Evolutionary conservation across 2,329 filamentous ascomycete species (phyloP), one percentile per base, ranked within the genome.

Genomic region (Pestalotiopsis sp.): DNA sequence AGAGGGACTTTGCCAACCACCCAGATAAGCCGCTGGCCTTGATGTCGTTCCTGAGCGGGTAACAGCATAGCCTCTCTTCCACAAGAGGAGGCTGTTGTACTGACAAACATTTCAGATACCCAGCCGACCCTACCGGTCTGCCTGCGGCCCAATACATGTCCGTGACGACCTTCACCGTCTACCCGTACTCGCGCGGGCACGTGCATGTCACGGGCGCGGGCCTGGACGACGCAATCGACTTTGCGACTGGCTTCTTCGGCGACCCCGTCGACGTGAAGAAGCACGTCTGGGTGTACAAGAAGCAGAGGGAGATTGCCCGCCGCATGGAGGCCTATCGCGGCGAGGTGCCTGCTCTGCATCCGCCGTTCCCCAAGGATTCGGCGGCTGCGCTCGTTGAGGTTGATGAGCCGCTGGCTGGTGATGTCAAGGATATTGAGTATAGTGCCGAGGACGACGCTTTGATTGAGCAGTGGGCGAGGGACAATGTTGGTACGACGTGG

Each of bases 201-300:
- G 84, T 90, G 70, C 88, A 91, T 78, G 89, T 91, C 74, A 84
- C 80, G 0, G 79, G 80, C 1, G 69, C 75, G 14, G 17, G 12
- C 0, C 69, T 82, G 2, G 73, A 79, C 7, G 81, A 84, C 20
- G 75, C 80, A 0, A 78, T 84, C 7, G 84, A 88, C 68, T 89
- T 91, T 66, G 82, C 88, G 64, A 81, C 85, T 0, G 88, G 87
- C 9, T 88, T 84, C 75, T 81, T 91, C 38, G 82, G 77, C 3
- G 83, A 90, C 65, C 73, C 78, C 13, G 69, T 87, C n/a, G 88
- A 91, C 72, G 57, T 89, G 27, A 85, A 85, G 73, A 87, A 84
- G 72, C 84, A 87, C 13, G 72, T 88, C 14, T 90, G 88, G 87
- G 83, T 81, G 1, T 91, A 91, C 80, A 91, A 91, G 76, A 85